Evolutionary conservation across 2,329 filamentous ascomycete genomes (phyloP).

Genomic region (Daldinia eschscholtzii): DNA sequence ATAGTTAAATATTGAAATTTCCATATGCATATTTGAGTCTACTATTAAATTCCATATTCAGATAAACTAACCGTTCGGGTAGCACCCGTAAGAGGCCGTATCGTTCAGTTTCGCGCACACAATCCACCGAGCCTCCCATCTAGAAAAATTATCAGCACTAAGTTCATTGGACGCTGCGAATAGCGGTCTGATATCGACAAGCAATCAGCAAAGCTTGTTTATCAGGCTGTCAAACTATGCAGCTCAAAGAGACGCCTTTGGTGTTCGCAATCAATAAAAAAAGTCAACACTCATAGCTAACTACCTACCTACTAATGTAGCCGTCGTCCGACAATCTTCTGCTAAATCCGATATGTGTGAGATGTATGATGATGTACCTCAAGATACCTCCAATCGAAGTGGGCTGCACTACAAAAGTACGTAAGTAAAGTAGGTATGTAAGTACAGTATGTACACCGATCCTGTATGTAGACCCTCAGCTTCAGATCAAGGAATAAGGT

Average conservation of each 20-base stretch:
- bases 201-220: constrained; percentile 29
- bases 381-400: constrained; percentile 3
- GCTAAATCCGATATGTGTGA: not conserved
- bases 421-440: not conserved
- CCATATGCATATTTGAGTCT: constrained; percentile 31
- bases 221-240: constrained; percentile 14
- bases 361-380: not conserved
- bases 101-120: constrained; percentile 28
- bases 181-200: constrained; percentile 34
- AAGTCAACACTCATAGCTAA: constrained; percentile 3
- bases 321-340: not conserved
- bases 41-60: constrained; percentile 25
- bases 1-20: constrained; percentile 31
- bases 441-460: constrained; percentile 15
- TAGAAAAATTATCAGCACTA: constrained; percentile 32
- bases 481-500: constrained; percentile 30
- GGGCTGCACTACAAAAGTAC: not conserved
- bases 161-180: constrained; percentile 25
- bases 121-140: constrained; percentile 26
- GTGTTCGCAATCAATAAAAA: constrained; percentile 17
- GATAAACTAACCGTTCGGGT: constrained; percentile 26
- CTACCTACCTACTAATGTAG: not conserved
- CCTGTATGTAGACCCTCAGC: constrained; percentile 25
- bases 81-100: constrained; percentile 19
- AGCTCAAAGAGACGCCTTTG: constrained; percentile 14